Conservation (phyloP, 1,284 basidiomycete species). For the Quambalaria eucalypti region DNA sequence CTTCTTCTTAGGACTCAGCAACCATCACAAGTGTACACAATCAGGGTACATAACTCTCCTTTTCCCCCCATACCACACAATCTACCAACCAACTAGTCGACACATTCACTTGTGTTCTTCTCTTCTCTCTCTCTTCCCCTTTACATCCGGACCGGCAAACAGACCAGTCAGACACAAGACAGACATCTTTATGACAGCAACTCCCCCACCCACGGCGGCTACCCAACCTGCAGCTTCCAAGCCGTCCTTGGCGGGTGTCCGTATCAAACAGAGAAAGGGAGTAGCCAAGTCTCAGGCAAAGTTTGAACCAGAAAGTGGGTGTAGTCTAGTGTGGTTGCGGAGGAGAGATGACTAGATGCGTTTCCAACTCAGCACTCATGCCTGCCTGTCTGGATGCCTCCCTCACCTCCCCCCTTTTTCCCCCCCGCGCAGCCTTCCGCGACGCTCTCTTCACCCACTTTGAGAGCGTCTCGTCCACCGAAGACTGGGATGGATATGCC, state of each 20-base stretch:
- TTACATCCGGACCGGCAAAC: background rate
- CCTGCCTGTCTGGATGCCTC: no score
- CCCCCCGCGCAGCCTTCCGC: constrained; percentile 95
- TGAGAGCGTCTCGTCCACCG: constrained; percentile 61
- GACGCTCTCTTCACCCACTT: constrained; percentile 90
- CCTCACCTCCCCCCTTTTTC: constrained; percentile 6
- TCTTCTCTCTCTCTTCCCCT: background rate
- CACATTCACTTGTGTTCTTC: no score
- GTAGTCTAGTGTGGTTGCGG: no score
- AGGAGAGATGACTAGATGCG: no score
- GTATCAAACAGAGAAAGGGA: constrained; percentile 49
- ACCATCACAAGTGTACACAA: no score
- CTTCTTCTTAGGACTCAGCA: no score
- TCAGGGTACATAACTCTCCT: no score
- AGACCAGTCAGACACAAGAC: no score
- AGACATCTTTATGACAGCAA: constrained; percentile 8
- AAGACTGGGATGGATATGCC: constrained; percentile 72
- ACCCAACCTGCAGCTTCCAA: constrained; percentile 7
- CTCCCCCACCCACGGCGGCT: constrained; percentile 6
- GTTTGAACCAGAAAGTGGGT: constrained; percentile 55
- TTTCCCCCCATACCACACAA: no score
- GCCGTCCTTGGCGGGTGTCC: constrained; percentile 9
- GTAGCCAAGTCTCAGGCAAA: constrained; percentile 52
- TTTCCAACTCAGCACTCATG: no score
- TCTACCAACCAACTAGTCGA: no score